Evolutionary conservation across 208 protist species (phyloP).

Genomic region (Spongospora subterranea): DNA sequence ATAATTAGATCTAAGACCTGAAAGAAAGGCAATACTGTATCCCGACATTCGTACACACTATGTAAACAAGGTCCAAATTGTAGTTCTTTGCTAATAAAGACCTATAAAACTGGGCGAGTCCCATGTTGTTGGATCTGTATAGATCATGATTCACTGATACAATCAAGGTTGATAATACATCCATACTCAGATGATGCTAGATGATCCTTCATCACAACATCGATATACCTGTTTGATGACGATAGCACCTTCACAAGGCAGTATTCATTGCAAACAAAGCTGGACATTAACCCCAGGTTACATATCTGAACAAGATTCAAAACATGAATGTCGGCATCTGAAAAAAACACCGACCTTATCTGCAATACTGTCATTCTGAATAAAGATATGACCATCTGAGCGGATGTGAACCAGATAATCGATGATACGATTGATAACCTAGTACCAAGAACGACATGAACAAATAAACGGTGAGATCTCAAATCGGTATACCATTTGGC

Average conservation of each 20-base stretch:
- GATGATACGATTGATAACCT: not conserved
- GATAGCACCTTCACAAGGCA: not conserved
- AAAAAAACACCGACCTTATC: not conserved
- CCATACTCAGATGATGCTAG: not conserved
- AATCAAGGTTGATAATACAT: not conserved
- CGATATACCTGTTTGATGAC: not conserved
- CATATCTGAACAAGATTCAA: not conserved
- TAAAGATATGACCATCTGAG: not conserved
- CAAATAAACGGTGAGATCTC: too few species aligned
- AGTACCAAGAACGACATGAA: not conserved
- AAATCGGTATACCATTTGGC: too few species aligned
- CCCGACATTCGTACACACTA: not conserved
- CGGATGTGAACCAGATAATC: constrained; percentile 38
- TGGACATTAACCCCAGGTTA: not conserved
- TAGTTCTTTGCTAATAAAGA: constrained; percentile 35
- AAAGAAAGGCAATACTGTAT: too few species aligned
- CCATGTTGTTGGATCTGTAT: not conserved
- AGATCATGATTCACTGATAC: not conserved
- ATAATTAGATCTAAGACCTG: too few species aligned
- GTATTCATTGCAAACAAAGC: constrained; percentile 31
- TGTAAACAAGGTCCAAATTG: constrained; percentile 3
- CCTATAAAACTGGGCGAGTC: not conserved
- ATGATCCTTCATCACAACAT: not conserved
- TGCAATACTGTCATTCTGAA: not conserved
- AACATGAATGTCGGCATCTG: not conserved